phyloP scores from a whole-genome alignment of 164 flowering plant genomes.

The Vitis amurensis region DNA sequence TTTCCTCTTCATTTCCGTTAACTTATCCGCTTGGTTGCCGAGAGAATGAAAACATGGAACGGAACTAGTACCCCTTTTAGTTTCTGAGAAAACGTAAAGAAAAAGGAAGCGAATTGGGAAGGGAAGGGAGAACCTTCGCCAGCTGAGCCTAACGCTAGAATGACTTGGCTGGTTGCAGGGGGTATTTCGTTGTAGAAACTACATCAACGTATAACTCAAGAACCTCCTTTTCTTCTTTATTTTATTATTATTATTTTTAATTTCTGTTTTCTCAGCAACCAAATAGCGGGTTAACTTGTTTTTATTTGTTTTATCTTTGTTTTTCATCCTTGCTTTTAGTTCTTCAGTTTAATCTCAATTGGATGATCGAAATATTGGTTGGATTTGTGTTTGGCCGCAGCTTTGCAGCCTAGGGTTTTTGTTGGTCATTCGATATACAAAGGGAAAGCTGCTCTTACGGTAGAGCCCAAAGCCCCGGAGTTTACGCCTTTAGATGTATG shows the following conservation, averaged over 20 bases:
- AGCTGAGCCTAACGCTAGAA: too few species aligned
- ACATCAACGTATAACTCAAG: too few species aligned
- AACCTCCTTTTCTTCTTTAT: too few species aligned
- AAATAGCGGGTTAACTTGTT: not conserved
- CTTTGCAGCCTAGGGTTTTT: slow-evolving; percentile 51
- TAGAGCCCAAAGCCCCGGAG: slow-evolving; percentile 80
- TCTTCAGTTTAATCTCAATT: too few species aligned
- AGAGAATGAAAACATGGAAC: not conserved
- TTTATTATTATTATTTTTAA: too few species aligned
- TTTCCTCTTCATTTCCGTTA: not conserved
- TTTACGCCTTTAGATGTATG: slow-evolving; percentile 77
- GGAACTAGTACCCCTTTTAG: not conserved
- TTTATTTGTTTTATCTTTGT: too few species aligned
- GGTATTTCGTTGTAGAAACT: too few species aligned
- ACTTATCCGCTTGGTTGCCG: not conserved
- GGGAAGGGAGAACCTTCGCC: too few species aligned
- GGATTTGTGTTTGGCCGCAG: slow-evolving; percentile 22
- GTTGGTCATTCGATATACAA: slow-evolving; percentile 87
- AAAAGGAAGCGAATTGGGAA: not conserved
- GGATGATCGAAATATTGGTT: not conserved
- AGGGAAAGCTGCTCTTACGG: slow-evolving; percentile 86
- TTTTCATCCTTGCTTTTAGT: not conserved
- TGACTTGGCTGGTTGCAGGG: too few species aligned
- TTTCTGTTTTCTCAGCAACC: not conserved
- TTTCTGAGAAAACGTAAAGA: not conserved